Base-by-base conservation (phyloP, 2,329 filamentous ascomycete species). In the Exophiala alcalophila region DNA sequence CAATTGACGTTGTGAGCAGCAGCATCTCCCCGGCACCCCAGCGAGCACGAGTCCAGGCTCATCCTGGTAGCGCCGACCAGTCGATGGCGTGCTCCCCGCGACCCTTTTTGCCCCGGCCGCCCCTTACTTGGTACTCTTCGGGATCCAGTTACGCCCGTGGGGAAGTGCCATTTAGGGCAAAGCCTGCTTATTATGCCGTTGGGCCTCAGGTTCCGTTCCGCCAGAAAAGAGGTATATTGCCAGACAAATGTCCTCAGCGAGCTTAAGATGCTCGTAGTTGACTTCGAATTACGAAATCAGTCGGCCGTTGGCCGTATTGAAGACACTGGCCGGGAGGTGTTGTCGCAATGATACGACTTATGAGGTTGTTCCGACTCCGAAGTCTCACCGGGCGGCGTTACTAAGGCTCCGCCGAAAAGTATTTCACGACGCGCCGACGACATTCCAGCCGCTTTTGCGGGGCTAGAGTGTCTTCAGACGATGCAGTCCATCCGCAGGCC, bases 351-450 rank as follows among this genome's bases (percentile, higher is more conserved):
- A n/a, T n/a, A n/a, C n/a, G n/a, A n/a, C n/a, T n/a, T 25, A 25
- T 25, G 23, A 32, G 16, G n/a, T 32, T 32, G 29, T 32, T 18
- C 29, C 29, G 29, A 32, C n/a, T 32, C 15, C 16, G n/a, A 32
- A 32, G n/a, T 32, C 29, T 32, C 12, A 18, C 18, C 16, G 11
- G 29, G n/a, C n/a, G 29, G 29, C 29, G 29, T 32, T 32, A 32
- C 29, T 32, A 32, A 32, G 29, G 29, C 29, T 32, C 29, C 29
- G 29, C 29, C 29, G n/a, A 32, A 32, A 14, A 32, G 29, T 18
- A 14, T 32, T 14, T 11, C 12, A 16, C 29, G 16, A 14, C 18
- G n/a, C n/a, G n/a, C n/a, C n/a, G n/a, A n/a, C 15, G 12, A 32
- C n/a, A 14, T 10, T 32, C 16, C 12, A 16, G n/a, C 29, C 16